Conservation (phyloP, 2,329 filamentous ascomycete genomes). For the Ophiostoma montium region DNA sequence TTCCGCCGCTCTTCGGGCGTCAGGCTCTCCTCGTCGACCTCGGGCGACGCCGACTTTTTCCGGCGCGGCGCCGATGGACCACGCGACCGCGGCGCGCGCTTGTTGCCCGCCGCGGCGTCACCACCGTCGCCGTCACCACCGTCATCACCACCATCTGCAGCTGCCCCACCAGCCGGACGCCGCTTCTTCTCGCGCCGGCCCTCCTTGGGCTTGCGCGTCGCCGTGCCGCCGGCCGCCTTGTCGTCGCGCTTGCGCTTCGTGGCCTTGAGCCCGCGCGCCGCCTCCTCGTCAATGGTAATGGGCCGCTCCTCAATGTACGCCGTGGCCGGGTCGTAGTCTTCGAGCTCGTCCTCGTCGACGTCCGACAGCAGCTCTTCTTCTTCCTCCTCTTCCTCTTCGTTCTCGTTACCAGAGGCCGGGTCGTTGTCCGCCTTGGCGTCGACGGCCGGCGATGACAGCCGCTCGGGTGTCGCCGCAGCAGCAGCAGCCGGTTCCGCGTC, state of each 20-base stretch:
- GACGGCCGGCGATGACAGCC: not conserved
- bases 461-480: constrained; percentile 1
- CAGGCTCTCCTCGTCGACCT: constrained; percentile 62
- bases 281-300: constrained; percentile 53
- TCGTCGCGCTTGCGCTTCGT: constrained; percentile 48
- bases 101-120: not conserved
- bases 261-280: constrained; percentile 48
- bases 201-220: constrained; percentile 56
- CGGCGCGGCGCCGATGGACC: constrained; percentile 31
- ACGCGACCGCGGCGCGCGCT: constrained; percentile 19
- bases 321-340: constrained; percentile 52
- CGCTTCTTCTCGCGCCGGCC: constrained; percentile 57
- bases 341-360: constrained; percentile 56
- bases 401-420: constrained; percentile 5
- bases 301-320: constrained; percentile 50
- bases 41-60: constrained; percentile 29
- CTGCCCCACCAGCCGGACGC: constrained; percentile 28
- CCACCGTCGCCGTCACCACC: constrained; percentile 32
- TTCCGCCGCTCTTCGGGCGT: constrained; percentile 74
- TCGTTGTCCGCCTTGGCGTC: not conserved
- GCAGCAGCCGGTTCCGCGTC: not conserved
- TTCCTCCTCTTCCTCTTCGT: constrained; percentile 15
- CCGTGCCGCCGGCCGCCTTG: not conserved
- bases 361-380: constrained; percentile 50
- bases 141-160: constrained; percentile 25